Base-by-base conservation (phyloP, 371 early-diverging fungal genomes). In the Globomyces sp. region DNA sequence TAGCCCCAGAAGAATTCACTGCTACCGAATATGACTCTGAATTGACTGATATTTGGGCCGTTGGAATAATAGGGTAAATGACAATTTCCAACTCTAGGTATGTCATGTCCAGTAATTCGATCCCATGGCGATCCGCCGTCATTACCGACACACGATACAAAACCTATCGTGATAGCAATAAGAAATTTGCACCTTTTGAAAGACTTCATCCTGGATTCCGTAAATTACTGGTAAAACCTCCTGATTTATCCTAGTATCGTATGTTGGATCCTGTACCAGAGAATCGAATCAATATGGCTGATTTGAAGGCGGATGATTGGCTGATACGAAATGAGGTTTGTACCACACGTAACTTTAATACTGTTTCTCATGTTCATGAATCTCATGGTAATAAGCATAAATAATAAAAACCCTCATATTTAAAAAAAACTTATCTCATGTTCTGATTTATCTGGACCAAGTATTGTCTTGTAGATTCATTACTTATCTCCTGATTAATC, bases 241-340 rank as follows among this genome's bases (percentile, higher is more conserved):
- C 37, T 53, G 42, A 24, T 36, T 45, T 67, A 49, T 37, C 46
- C 34, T 45, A 72, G 74, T 89, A 90, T 71, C 71, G 77, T 24
- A 90, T 97, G 69, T 77, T 97, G 42, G 89, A 94, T 53, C 93
- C 95, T 3, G 85, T 90, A 65, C 85, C 88, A 1, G 77, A 77
- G 36, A 85, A 82, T 39, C 86, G 94, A 46, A 79, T 86, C 47
- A 82, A 85, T 2, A 83, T 88, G 45, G 77, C 80, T 9, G 77
- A 82, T 24, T 76, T 90, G 3, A 51, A 88, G 42, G 71, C 80
- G 34, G 82, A 90, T 74, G 80, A 77, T 40, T 94, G 90, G 90
- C 80, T 94, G 74, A 73, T 87, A 75, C 72, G 71, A 4, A 83
- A 90, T 4, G 44, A 50, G 5, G 64, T 65, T 41, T 76, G 77